phyloP scores from a whole-genome alignment of 257 asterid species.

The Ehretia macrophylla region DNA sequence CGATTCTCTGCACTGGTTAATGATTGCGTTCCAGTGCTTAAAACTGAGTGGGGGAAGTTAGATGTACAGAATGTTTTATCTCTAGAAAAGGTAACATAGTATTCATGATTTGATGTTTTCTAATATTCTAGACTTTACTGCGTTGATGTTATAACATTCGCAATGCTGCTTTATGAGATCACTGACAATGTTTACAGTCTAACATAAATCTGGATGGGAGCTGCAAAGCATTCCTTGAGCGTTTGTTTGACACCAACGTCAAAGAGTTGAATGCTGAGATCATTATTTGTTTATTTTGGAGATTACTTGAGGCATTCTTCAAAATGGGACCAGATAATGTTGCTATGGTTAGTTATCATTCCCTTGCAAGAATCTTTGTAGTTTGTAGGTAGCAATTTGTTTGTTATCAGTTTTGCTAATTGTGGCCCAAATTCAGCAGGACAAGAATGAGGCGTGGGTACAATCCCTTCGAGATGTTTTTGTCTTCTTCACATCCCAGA shows the following conservation, averaged over 20 bases:
- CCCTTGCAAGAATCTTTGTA: neutral
- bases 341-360: constrained; percentile 44
- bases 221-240: constrained; percentile 48
- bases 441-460: constrained; percentile 45
- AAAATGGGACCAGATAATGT: constrained; percentile 38
- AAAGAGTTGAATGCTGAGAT: constrained; percentile 55
- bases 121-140: constrained; percentile 1
- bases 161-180: neutral
- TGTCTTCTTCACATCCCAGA: constrained; percentile 57
- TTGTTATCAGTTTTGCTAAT: constrained; percentile 7
- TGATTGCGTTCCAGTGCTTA: constrained; percentile 57
- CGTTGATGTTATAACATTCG: neutral
- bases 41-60: constrained; percentile 56
- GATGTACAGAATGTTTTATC: constrained; percentile 33
- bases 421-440: constrained; percentile 41
- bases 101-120: constrained; percentile 1
- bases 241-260: constrained; percentile 31
- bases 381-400: neutral
- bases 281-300: constrained; percentile 56
- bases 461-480: constrained; percentile 57
- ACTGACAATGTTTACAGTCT: constrained; percentile 36
- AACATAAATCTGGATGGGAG: constrained; percentile 41
- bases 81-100: constrained; percentile 41
- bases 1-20: constrained; percentile 36
- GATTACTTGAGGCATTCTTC: constrained; percentile 54